Evolutionary conservation across 2,329 filamentous ascomycete species (phyloP).

Genomic region (Phialemoniopsis sp.): DNA sequence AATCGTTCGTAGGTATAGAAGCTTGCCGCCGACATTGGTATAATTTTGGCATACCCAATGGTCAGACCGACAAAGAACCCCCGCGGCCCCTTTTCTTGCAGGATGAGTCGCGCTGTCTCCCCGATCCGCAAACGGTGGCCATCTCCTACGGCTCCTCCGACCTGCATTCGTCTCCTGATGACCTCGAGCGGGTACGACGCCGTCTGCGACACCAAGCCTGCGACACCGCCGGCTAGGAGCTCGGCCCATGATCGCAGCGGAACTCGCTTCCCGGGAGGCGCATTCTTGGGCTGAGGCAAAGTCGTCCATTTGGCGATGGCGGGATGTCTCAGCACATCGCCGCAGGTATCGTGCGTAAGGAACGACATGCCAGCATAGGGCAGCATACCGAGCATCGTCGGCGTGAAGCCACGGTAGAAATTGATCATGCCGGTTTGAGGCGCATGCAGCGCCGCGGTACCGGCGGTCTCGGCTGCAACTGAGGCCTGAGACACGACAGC

Average conservation of each 20-base stretch:
- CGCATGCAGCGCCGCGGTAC: conserved; percentile 33
- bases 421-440: conserved; percentile 72
- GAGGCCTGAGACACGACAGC: conserved; percentile 36
- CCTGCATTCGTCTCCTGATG: conserved; percentile 89
- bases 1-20: conserved; percentile 64
- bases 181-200: conserved; percentile 93
- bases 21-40: conserved; percentile 77
- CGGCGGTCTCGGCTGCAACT: conserved; percentile 36
- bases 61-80: conserved; percentile 92
- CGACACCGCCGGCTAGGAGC: conserved; percentile 76
- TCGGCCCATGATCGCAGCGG: conserved; percentile 84
- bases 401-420: conserved; percentile 92
- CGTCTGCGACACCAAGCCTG: conserved; percentile 86
- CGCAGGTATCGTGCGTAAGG: conserved; percentile 86
- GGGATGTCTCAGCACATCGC: conserved; percentile 74
- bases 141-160: conserved; percentile 89
- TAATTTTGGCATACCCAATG: conserved; percentile 92
- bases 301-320: conserved; percentile 69
- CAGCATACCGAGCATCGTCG: conserved; percentile 90
- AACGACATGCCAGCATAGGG: conserved; percentile 96
- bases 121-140: conserved; percentile 72
- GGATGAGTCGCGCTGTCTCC: conserved; percentile 75
- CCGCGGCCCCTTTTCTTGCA: conserved; percentile 66
- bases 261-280: conserved; percentile 57
- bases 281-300: conserved; percentile 55